Evolutionary conservation across 2,329 filamentous ascomycete genomes (phyloP).

Genomic region (Mycosphaerelloides madeirae): DNA sequence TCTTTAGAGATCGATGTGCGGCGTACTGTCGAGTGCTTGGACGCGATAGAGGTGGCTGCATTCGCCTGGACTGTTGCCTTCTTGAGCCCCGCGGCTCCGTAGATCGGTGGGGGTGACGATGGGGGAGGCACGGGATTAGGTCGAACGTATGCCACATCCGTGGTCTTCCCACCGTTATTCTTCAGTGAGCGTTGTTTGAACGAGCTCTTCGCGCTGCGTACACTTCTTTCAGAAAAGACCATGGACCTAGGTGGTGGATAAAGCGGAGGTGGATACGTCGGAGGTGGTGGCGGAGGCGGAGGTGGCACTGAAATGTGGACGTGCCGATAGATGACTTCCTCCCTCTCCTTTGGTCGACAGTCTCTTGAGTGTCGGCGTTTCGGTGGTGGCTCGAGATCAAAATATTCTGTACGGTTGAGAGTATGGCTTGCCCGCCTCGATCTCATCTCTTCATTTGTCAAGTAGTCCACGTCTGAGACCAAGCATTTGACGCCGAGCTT

Average conservation of each 20-base stretch:
- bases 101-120: neutral
- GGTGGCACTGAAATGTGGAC: conserved; percentile 8
- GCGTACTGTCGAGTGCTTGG: too few relatives aligned
- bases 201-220: too few relatives aligned
- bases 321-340: conserved; percentile 10
- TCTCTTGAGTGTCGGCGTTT: neutral
- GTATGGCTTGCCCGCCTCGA: conserved; percentile 10
- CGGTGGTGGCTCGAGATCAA: conserved; percentile 15
- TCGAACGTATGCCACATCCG: too few relatives aligned
- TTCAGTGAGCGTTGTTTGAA: too few relatives aligned
- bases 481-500: conserved; percentile 25
- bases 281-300: conserved; percentile 2
- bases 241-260: neutral
- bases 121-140: too few relatives aligned
- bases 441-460: conserved; percentile 14
- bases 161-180: too few relatives aligned
- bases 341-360: conserved; percentile 2
- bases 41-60: too few relatives aligned
- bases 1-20: neutral
- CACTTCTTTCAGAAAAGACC: too few relatives aligned
- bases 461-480: conserved; percentile 20
- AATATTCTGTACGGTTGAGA: conserved; percentile 19
- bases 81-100: neutral
- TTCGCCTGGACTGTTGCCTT: too few relatives aligned
- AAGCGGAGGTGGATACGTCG: conserved; percentile 1